Evolutionary conservation across 2,329 filamentous ascomycete species (phyloP).

Genomic region (Coniochaeta sp.): DNA sequence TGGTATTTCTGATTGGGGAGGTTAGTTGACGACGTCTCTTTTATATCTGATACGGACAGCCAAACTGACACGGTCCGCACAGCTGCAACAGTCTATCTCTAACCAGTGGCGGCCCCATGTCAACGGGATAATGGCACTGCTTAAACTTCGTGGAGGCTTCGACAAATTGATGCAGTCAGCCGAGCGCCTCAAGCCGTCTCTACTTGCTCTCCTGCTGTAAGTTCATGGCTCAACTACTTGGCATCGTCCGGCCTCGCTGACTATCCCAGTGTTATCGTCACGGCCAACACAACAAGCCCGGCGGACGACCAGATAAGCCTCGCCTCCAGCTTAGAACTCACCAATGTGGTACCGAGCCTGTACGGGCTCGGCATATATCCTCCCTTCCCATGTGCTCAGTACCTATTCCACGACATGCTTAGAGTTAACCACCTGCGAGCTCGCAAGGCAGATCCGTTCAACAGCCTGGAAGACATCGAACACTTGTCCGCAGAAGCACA

Average conservation of each 20-base stretch:
- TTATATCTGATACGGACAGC: not conserved
- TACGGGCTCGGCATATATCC: slow-evolving; percentile 14
- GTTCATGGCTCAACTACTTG: not conserved
- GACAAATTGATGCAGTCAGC: slow-evolving; percentile 9
- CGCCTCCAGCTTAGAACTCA: slow-evolving; percentile 8
- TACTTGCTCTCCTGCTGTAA: slow-evolving; percentile 10
- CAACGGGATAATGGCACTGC: slow-evolving; percentile 12
- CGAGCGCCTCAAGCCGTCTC: slow-evolving; percentile 4
- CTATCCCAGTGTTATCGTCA: slow-evolving; percentile 4
- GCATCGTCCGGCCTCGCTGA: not conserved
- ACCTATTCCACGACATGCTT: slow-evolving; percentile 13
- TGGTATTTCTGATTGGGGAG: slow-evolving; percentile 9
- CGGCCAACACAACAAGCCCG: slow-evolving; percentile 13
- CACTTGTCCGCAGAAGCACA: not conserved
- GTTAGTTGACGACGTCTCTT: slow-evolving; percentile 2
- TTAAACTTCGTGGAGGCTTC: slow-evolving; percentile 13
- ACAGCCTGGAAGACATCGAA: not conserved
- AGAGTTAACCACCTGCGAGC: slow-evolving; percentile 16
- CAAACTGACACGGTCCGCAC: not conserved
- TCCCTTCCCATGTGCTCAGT: slow-evolving; percentile 12
- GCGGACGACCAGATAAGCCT: slow-evolving; percentile 6
- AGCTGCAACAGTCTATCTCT: slow-evolving; percentile 10
- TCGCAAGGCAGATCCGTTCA: not conserved
- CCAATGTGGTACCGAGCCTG: slow-evolving; percentile 8
- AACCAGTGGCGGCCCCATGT: slow-evolving; percentile 12